Evolutionary conservation across 805 yeast species (phyloP).

Genomic region (Lipomyces kockii): DNA sequence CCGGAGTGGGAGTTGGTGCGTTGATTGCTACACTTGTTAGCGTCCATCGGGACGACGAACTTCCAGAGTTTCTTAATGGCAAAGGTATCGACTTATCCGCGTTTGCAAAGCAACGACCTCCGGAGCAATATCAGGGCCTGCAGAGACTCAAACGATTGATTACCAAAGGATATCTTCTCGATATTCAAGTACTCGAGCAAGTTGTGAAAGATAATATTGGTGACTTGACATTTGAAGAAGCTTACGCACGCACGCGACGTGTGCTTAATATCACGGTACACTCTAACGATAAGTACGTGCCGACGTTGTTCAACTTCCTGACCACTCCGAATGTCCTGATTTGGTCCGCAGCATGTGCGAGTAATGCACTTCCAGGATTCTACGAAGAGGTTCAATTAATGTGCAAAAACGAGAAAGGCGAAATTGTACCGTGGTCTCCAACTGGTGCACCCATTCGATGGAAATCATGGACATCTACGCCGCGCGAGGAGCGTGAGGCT

Average conservation of each 20-base stretch:
- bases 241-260: conserved; percentile 76
- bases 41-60: conserved; percentile 67
- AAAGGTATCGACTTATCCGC: conserved; percentile 27
- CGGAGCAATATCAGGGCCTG: conserved; percentile 9
- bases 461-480: conserved; percentile 43
- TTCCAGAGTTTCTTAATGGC: conserved; percentile 50
- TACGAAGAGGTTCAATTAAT: conserved; percentile 64
- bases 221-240: conserved; percentile 90
- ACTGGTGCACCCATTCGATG: conserved; percentile 27
- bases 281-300: conserved; percentile 65
- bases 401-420: conserved; percentile 60
- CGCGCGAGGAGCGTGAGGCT: conserved; percentile 47
- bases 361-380: conserved; percentile 63
- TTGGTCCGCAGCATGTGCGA: conserved; percentile 85
- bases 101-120: conserved; percentile 17
- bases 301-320: conserved; percentile 71
- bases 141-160: conserved; percentile 61
- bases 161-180: conserved; percentile 83
- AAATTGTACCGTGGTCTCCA: conserved; percentile 44
- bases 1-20: conserved; percentile 94
- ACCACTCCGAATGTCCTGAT: conserved; percentile 92
- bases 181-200: conserved; percentile 74
- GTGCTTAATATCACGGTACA: conserved; percentile 83
- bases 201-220: conserved; percentile 79
- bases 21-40: conserved; percentile 87